These are phyloP conservation scores for Sclerotinia borealis DNA, from an alignment of 2,329 filamentous ascomycete species.

Conservation along the genomic window DNA sequence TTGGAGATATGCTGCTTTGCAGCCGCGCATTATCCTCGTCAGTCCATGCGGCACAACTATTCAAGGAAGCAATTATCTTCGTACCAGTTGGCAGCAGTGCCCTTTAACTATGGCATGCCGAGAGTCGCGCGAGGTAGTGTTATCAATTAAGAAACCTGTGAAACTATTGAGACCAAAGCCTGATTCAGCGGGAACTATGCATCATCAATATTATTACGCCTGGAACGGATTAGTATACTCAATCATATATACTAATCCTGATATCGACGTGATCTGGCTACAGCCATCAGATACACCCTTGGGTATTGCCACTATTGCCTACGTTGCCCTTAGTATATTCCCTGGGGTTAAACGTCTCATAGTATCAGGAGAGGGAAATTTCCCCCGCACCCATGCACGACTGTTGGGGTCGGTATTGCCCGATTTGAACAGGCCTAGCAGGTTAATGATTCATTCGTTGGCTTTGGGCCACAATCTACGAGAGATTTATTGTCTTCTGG, in stretches of 20 bases:
- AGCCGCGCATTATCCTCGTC: not conserved
- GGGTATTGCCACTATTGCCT: not conserved
- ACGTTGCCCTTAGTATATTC: not conserved
- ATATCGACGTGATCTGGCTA: not conserved
- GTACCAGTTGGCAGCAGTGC: not conserved
- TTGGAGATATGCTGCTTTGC: not conserved
- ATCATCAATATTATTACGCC: too few species aligned
- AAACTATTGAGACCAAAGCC: not conserved
- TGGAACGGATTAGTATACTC: too few species aligned
- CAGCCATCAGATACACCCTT: not conserved
- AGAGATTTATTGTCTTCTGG: not conserved
- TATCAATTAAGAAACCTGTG: not conserved
- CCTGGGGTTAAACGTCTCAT: not conserved
- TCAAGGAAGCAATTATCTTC: not conserved
- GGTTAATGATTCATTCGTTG: not conserved
- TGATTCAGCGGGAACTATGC: too few species aligned
- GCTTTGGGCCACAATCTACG: not conserved
- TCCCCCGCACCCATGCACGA: too few species aligned
- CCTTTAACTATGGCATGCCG: not conserved
- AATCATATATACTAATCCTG: not conserved
- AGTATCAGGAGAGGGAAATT: not conserved
- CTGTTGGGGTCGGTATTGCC: not conserved
- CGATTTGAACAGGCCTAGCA: too few species aligned
- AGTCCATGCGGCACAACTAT: not conserved
- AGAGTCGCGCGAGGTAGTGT: not conserved